A percentile compares a stretch with the other conserved stretches of the same genome.
These are phyloP conservation scores for Talaromyces stipitatus DNA, from an alignment of 495 filamentous ascomycete species.

Conservation along the genomic window DNA sequence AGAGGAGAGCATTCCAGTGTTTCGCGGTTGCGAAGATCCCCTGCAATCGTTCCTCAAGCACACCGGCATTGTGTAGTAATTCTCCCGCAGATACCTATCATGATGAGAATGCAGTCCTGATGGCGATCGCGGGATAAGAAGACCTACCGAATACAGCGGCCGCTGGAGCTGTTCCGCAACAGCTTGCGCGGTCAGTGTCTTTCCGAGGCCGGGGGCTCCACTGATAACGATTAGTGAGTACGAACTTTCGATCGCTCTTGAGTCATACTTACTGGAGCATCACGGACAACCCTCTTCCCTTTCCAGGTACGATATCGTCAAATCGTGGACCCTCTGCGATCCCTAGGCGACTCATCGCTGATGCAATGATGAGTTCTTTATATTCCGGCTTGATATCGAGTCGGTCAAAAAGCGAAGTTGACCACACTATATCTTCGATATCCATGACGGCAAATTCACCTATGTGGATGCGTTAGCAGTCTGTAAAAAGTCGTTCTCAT, in stretches of 20 bases:
- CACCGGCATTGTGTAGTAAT: neutral
- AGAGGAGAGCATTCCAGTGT: constrained; percentile 15
- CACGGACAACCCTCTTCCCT: constrained; percentile 11
- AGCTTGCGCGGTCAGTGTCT: constrained; percentile 21
- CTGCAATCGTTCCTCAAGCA: constrained; percentile 1
- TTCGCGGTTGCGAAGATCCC: constrained; percentile 8
- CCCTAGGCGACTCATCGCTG: constrained; percentile 9
- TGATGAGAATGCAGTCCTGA: neutral
- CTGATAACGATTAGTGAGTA: constrained; percentile 3
- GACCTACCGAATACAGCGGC: constrained; percentile 14
- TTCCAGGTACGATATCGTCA: constrained; percentile 11
- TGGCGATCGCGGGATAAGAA: neutral
- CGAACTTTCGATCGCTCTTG: neutral
- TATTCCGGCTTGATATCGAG: constrained; percentile 5
- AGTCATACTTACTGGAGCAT: neutral
- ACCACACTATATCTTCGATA: constrained; percentile 14
- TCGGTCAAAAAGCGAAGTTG: constrained; percentile 2
- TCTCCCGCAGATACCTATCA: neutral
- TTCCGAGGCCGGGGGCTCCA: constrained; percentile 19
- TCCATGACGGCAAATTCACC: constrained; percentile 17
- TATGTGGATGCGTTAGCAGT: neutral
- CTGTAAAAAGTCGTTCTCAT: neutral
- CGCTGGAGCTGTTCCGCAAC: constrained; percentile 16
- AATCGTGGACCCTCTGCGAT: constrained; percentile 7
- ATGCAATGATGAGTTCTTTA: constrained; percentile 12